Evolutionary conservation across 2,329 filamentous ascomycete genomes (phyloP).

Genomic region (Pseudocercospora vitis): DNA sequence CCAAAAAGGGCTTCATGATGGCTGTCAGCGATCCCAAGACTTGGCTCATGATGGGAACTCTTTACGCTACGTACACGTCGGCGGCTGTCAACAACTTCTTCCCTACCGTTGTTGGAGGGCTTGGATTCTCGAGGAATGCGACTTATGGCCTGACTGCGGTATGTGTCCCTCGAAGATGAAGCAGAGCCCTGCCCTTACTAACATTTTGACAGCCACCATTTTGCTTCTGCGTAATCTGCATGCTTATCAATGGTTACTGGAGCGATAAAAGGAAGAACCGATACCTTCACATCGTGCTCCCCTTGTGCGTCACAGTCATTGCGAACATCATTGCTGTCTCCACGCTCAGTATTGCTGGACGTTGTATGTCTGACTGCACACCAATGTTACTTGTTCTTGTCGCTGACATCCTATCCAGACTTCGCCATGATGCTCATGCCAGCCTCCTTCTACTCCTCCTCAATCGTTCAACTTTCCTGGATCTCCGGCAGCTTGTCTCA

Average conservation of each 20-base stretch:
- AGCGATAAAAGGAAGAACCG: constrained; percentile 34
- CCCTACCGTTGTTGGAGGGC: constrained; percentile 41
- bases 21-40: constrained; percentile 30
- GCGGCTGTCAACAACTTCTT: constrained; percentile 36
- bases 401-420: no score
- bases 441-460: constrained; percentile 57
- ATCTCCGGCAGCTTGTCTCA: constrained; percentile 44
- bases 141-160: constrained; percentile 23
- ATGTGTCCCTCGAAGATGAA: not conserved
- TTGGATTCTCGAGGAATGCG: constrained; percentile 37
- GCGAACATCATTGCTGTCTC: constrained; percentile 35
- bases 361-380: constrained; percentile 40
- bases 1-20: constrained; percentile 28
- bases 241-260: constrained; percentile 26
- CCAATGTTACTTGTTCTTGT: no score
- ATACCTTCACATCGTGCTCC: constrained; percentile 60
- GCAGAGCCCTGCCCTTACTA: not conserved
- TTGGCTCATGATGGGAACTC: constrained; percentile 24
- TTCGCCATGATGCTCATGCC: constrained; percentile 60
- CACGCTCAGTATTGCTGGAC: constrained; percentile 51
- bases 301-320: constrained; percentile 54
- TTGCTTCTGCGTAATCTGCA: constrained; percentile 26
- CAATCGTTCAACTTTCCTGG: constrained; percentile 61
- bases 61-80: constrained; percentile 21
- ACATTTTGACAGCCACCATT: constrained; percentile 18